Percentiles rank a stretch among this genome's conserved stretches.
Conservation (phyloP, 306 rosid genomes). For the Vigna nakashimae region DNA sequence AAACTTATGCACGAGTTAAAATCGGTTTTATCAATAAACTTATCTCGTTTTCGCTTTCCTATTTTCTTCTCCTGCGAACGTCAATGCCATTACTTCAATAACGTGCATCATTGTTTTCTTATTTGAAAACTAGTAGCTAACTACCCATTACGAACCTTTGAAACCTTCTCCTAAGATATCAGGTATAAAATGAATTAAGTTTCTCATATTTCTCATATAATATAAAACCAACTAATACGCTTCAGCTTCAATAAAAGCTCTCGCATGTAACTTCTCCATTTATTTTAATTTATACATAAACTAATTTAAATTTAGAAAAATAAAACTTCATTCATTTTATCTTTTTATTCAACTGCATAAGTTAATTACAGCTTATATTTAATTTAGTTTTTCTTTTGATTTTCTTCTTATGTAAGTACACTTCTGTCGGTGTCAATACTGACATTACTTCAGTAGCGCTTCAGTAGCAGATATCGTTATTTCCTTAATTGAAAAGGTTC, state of each 20-base stretch:
- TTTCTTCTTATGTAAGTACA: neutral
- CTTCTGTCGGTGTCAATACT: neutral
- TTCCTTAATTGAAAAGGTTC: neutral
- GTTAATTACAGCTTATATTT: neutral
- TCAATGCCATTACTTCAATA: too few species aligned
- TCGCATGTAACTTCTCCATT: neutral
- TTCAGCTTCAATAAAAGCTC: neutral
- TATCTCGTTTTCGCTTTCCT: too few species aligned
- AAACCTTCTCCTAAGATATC: too few species aligned
- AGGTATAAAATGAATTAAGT: neutral
- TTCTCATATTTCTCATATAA: neutral
- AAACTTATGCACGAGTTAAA: neutral
- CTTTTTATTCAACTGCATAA: neutral
- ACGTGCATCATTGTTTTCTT: too few species aligned
- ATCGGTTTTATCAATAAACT: neutral
- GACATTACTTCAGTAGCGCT: neutral
- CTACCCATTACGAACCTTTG: too few species aligned
- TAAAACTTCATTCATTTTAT: too few species aligned
- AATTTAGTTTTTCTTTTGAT: neutral
- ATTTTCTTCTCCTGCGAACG: too few species aligned
- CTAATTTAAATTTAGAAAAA: too few species aligned
- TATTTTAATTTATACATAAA: too few species aligned
- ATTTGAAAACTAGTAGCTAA: too few species aligned
- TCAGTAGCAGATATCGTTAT: neutral
- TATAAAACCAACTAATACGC: neutral